Percentiles rank a stretch among this genome's conserved stretches.
Evolutionary conservation across 345 rosid species (phyloP).

Genomic region (Eucalyptus viminalis): DNA sequence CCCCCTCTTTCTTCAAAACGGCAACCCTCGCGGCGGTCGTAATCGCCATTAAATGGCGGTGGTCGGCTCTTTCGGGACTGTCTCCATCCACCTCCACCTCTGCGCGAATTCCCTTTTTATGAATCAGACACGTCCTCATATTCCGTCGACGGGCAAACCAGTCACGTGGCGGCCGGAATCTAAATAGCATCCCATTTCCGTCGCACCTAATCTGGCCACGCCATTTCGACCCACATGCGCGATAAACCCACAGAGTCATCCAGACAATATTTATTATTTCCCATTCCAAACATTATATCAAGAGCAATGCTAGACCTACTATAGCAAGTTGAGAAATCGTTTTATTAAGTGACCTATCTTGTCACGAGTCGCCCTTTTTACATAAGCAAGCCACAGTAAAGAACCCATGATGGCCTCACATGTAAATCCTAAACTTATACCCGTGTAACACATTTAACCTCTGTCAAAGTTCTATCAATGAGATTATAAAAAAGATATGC

Average conservation of each 20-base stretch:
- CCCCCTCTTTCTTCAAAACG: not conserved
- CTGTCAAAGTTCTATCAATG: too few species aligned
- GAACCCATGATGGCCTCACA: not conserved
- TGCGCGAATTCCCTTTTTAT: not conserved
- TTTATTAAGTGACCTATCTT: not conserved
- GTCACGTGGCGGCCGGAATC: not conserved
- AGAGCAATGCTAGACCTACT: not conserved
- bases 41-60: not conserved
- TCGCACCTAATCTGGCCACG: not conserved
- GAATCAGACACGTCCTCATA: rapidly evolving
- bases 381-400: not conserved
- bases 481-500: too few species aligned
- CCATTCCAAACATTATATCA: not conserved
- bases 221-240: not conserved
- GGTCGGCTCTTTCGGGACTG: not conserved
- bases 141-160: not conserved
- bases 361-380: rapidly evolving
- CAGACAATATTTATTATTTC: not conserved
- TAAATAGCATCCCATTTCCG: not conserved
- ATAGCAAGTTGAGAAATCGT: not conserved
- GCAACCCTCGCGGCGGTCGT: not conserved
- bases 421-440: not conserved
- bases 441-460: rapidly evolving
- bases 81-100: not conserved
- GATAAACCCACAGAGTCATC: not conserved